Percentiles rank a stretch among this genome's conserved stretches.
These are phyloP conservation scores for Chrysoporthe puriensis DNA, from an alignment of 2,329 filamentous ascomycete genomes.

Conservation along the genomic window DNA sequence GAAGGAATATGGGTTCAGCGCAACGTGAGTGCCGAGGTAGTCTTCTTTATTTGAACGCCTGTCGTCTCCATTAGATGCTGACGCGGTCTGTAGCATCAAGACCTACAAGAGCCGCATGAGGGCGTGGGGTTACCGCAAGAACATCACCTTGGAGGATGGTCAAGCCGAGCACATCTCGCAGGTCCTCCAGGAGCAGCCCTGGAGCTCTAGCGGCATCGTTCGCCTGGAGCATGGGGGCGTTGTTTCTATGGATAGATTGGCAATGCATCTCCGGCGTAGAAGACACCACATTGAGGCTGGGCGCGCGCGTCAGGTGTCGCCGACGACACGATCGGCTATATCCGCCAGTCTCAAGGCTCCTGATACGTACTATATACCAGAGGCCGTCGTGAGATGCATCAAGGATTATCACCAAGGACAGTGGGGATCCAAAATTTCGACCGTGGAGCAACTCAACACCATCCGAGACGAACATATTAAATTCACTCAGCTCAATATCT, in stretches of 20 bases:
- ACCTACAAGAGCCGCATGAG: slow-evolving; percentile 11
- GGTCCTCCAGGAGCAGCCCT: slow-evolving; percentile 2
- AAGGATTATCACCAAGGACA: neutral
- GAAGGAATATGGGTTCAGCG: slow-evolving; percentile 13
- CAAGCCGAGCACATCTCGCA: slow-evolving; percentile 3
- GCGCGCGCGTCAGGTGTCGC: neutral
- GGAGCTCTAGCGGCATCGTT: neutral
- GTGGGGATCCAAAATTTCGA: neutral
- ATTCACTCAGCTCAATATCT: neutral
- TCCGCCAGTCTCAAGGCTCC: neutral
- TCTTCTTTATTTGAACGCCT: neutral
- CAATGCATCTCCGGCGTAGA: slow-evolving; percentile 10
- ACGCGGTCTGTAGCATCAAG: neutral
- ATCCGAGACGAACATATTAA: neutral
- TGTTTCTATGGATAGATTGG: slow-evolving; percentile 7
- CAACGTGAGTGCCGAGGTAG: slow-evolving; percentile 7
- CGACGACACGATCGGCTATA: neutral
- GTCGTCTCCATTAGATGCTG: neutral
- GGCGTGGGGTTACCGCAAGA: slow-evolving; percentile 12
- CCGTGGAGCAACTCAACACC: slow-evolving; percentile 6
- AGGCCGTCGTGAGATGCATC: neutral
- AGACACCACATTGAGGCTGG: neutral
- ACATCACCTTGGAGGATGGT: neutral
- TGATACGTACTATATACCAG: slow-evolving; percentile 3
- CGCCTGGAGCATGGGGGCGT: slow-evolving; percentile 9